A percentile compares a stretch with the other conserved stretches of the same genome.
These are phyloP conservation scores for Corynespora cassiicola DNA, from an alignment of 2,329 filamentous ascomycete species.

Conservation along the genomic window DNA sequence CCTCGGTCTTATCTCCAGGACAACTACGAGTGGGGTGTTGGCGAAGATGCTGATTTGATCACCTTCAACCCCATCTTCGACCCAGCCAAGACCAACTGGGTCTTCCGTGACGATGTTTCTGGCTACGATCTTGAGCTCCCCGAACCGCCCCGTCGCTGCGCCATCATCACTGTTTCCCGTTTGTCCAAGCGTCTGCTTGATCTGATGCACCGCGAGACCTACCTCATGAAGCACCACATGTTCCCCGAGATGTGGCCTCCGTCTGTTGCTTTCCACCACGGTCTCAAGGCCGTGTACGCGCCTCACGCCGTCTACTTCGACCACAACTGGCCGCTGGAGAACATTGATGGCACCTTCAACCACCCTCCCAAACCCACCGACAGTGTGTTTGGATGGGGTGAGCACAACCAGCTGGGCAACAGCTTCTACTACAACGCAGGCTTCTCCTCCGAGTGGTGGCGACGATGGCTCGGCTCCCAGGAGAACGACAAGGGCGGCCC, in stretches of 20 bases:
- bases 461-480: conserved; percentile 56
- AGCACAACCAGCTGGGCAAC: conserved; percentile 59
- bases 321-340: conserved; percentile 67
- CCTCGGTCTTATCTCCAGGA: conserved; percentile 66
- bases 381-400: conserved; percentile 58
- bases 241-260: conserved; percentile 82
- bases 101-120: conserved; percentile 71
- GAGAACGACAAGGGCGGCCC: conserved; percentile 53
- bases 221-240: conserved; percentile 73
- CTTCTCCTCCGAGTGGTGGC: conserved; percentile 56
- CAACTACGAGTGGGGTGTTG: conserved; percentile 77
- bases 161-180: conserved; percentile 79
- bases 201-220: conserved; percentile 79
- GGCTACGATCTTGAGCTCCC: conserved; percentile 64
- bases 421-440: conserved; percentile 60
- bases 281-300: conserved; percentile 78
- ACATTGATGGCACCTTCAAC: conserved; percentile 57
- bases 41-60: conserved; percentile 76
- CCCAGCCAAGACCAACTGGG: conserved; percentile 74
- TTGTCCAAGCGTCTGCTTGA: conserved; percentile 75
- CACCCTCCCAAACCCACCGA: conserved; percentile 53
- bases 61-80: conserved; percentile 83
- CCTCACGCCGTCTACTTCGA: conserved; percentile 84
- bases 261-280: conserved; percentile 75
- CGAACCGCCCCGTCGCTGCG: conserved; percentile 72